Evolutionary conservation across 1,139 yeast species (phyloP).

Genomic region (Saccharomyces hybrid): DNA sequence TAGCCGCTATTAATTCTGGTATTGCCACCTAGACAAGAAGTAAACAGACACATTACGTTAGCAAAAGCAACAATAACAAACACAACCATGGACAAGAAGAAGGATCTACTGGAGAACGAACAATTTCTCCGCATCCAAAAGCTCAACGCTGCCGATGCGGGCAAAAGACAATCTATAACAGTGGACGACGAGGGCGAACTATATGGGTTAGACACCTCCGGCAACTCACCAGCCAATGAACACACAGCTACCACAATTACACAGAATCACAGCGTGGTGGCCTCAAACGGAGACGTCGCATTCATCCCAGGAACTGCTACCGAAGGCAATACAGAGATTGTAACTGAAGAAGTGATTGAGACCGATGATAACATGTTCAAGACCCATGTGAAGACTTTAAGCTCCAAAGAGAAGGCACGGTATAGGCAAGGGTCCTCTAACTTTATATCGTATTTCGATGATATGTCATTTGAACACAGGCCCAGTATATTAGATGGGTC

Average conservation of each 20-base stretch:
- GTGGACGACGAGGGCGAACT: slow-evolving; percentile 22
- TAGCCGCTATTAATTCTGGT: background rate
- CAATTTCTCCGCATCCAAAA: slow-evolving; percentile 14
- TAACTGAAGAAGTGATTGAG: background rate
- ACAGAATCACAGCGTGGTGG: background rate
- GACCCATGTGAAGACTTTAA: background rate
- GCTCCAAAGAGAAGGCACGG: slow-evolving; percentile 5
- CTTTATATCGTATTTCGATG: slow-evolving; percentile 37
- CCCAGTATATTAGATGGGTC: slow-evolving; percentile 44
- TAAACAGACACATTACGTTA: background rate
- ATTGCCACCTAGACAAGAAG: background rate
- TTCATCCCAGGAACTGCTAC: background rate
- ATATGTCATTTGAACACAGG: slow-evolving; percentile 38
- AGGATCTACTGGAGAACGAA: slow-evolving; percentile 12
- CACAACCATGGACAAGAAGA: slow-evolving; percentile 8
- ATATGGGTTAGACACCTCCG: background rate
- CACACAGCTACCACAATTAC: background rate
- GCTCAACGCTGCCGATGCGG: slow-evolving; percentile 10
- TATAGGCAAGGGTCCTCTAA: slow-evolving; percentile 11
- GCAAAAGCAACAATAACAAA: background rate
- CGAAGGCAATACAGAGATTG: background rate
- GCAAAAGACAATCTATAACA: slow-evolving; percentile 12
- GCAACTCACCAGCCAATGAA: background rate
- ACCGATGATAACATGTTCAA: background rate
- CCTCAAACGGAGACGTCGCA: background rate